Percentiles rank a stretch among this genome's conserved stretches.
phyloP scores from a whole-genome alignment of 345 rosid genomes.

The Kernera saxatilis region DNA sequence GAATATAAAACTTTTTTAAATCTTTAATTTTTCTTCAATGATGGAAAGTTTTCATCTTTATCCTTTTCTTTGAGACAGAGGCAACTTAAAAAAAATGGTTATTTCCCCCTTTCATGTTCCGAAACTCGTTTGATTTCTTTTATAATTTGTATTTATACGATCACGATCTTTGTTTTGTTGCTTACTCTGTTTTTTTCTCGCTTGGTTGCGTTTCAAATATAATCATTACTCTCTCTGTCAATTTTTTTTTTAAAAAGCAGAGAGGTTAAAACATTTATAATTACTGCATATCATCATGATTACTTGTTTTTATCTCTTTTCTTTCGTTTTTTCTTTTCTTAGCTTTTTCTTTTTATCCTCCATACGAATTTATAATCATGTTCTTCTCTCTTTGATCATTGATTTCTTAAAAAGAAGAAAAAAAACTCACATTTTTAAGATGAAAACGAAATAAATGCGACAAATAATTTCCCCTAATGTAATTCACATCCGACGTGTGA shows the following conservation, averaged over 20 bases:
- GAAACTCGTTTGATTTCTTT: neutral
- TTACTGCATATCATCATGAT: slow-evolving; percentile 31
- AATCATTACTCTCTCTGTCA: slow-evolving; percentile 27
- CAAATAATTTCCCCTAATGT: slow-evolving; percentile 6
- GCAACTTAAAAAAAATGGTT: slow-evolving; percentile 24
- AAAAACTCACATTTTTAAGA: slow-evolving; percentile 3
- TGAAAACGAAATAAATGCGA: slow-evolving; percentile 31
- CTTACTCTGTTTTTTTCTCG: slow-evolving; percentile 24
- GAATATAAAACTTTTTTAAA: neutral
- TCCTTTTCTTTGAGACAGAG: slow-evolving; percentile 52
- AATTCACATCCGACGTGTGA: slow-evolving; percentile 28
- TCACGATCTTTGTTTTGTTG: slow-evolving; percentile 12
- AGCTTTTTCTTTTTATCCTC: slow-evolving; percentile 25
- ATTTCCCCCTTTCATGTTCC: neutral
- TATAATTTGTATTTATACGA: slow-evolving; percentile 1
- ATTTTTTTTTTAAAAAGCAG: no score
- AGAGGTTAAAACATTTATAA: slow-evolving; percentile 26
- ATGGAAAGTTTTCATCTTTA: slow-evolving; percentile 27
- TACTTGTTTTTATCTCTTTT: slow-evolving; percentile 22
- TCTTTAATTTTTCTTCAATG: neutral
- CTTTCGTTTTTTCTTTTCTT: neutral
- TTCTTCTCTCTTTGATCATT: slow-evolving; percentile 30
- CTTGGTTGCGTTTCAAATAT: slow-evolving; percentile 14
- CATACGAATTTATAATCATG: slow-evolving; percentile 28
- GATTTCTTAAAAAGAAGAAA: slow-evolving; percentile 4